phyloP scores from a whole-genome alignment of 257 asterid genomes.

The Catharanthus roseus region DNA sequence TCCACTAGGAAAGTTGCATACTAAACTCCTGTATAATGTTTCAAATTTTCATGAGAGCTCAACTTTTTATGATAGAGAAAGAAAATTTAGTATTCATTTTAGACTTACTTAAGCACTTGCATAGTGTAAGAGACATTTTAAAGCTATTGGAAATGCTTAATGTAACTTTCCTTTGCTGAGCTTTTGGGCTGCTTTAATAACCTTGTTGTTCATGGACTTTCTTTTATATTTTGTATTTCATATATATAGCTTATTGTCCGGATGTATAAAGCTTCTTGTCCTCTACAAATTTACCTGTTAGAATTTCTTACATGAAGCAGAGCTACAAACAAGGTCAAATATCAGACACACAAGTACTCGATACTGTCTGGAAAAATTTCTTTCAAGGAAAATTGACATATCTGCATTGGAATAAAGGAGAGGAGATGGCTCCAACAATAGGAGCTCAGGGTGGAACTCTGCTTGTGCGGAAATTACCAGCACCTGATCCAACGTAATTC shows the following conservation, averaged over 20 bases:
- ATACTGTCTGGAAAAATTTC: constrained; percentile 48
- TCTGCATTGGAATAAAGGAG: constrained; percentile 71
- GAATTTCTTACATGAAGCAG: constrained; percentile 35
- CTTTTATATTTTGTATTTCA: not conserved
- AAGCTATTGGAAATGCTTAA: too few relatives aligned
- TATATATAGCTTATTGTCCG: not conserved
- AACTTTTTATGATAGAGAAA: not conserved
- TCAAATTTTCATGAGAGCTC: not conserved
- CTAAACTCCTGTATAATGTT: not conserved
- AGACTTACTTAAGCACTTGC: not conserved
- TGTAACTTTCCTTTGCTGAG: not conserved
- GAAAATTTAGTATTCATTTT: not conserved
- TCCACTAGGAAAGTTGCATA: not conserved
- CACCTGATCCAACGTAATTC: constrained; percentile 55
- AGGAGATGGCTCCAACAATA: constrained; percentile 69
- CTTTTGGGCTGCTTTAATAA: not conserved
- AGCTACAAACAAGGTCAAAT: constrained; percentile 40
- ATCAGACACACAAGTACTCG: constrained; percentile 34
- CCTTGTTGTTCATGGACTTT: not conserved
- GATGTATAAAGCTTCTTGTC: not conserved
- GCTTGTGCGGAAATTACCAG: constrained; percentile 79
- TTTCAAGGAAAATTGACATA: constrained; percentile 68
- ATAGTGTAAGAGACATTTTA: not conserved
- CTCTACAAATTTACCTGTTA: not conserved
- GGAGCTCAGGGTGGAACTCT: constrained; percentile 68